Percentiles rank a stretch among this genome's conserved stretches.
phyloP scores from a whole-genome alignment of 1,284 basidiomycete genomes.

The Trichosporon sp. region DNA sequence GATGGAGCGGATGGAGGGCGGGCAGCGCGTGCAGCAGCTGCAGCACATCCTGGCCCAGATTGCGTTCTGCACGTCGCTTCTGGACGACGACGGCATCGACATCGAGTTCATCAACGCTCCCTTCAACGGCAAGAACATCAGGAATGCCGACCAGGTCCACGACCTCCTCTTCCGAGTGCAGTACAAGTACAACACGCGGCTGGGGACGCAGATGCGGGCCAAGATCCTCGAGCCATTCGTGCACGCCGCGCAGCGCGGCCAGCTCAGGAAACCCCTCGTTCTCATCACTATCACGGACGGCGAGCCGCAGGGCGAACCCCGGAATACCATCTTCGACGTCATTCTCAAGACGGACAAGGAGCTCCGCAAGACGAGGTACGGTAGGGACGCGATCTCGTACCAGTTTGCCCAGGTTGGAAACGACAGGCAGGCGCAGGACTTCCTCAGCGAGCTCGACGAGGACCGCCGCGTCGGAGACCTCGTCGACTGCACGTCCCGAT shows the following conservation, averaged over 20 bases:
- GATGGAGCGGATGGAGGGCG: constrained; percentile 46
- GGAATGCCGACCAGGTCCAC: constrained; percentile 30
- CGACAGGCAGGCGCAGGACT: constrained; percentile 14
- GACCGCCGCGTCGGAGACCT: constrained; percentile 11
- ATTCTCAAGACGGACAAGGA: constrained; percentile 9
- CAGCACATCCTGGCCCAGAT: constrained; percentile 47
- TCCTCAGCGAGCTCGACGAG: constrained; percentile 14
- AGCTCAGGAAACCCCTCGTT: constrained; percentile 49
- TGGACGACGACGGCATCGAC: constrained; percentile 49
- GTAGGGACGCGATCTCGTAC: constrained; percentile 8
- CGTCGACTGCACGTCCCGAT: constrained; percentile 11
- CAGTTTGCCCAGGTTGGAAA: constrained; percentile 16
- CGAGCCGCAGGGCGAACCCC: constrained; percentile 10
- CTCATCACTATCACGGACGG: constrained; percentile 47
- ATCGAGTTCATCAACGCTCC: constrained; percentile 50
- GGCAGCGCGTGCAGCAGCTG: constrained; percentile 48
- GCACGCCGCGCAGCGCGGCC: constrained; percentile 39
- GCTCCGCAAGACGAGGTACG: constrained; percentile 11
- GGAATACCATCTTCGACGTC: constrained; percentile 7
- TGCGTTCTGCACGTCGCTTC: constrained; percentile 41
- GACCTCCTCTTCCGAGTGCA: constrained; percentile 5
- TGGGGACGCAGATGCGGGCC: constrained; percentile 26
- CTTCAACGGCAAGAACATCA: constrained; percentile 48
- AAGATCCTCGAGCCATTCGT: constrained; percentile 50
- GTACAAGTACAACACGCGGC: constrained; percentile 1